A percentile compares a stretch with the other conserved stretches of the same genome.
Conservation (phyloP, 441 rosid species). For the Melastoma candidum region DNA sequence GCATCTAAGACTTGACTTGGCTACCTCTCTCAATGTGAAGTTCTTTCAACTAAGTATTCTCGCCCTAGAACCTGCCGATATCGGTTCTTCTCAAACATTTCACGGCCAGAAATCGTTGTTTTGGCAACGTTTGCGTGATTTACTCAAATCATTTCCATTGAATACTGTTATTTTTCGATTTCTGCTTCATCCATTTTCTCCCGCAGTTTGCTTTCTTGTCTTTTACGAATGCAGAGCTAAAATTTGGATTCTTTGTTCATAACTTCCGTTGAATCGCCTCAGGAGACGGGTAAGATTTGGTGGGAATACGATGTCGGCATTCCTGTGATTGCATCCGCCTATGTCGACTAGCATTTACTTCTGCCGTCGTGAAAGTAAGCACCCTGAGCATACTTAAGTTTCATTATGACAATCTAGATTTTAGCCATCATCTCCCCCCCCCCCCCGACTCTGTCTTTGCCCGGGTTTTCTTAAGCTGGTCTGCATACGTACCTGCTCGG, state of each 20-base stretch:
- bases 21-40: too few relatives aligned
- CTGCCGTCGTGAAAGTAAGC: conserved; percentile 55
- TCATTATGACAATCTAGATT: neutral
- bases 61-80: conserved; percentile 40
- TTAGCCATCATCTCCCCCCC: neutral
- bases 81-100: too few relatives aligned
- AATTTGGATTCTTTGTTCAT: neutral
- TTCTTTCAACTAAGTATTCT: neutral
- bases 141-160: neutral
- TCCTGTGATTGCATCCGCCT: conserved; percentile 81
- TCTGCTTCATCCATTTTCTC: too few relatives aligned
- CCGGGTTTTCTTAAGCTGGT: conserved; percentile 46
- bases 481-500: conserved; percentile 63
- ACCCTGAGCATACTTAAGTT: neutral
- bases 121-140: conserved; percentile 60
- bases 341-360: conserved; percentile 71
- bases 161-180: too few relatives aligned
- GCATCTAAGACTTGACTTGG: too few relatives aligned
- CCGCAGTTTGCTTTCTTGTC: too few relatives aligned
- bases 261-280: conserved; percentile 16
- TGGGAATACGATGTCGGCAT: conserved; percentile 70
- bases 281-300: conserved; percentile 53
- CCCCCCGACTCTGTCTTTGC: neutral
- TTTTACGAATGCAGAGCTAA: neutral
- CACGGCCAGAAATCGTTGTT: too few relatives aligned